These are phyloP conservation scores for Rhytidhysteron rufulum DNA, from an alignment of 2,329 filamentous ascomycete genomes.

Conservation along the genomic window DNA sequence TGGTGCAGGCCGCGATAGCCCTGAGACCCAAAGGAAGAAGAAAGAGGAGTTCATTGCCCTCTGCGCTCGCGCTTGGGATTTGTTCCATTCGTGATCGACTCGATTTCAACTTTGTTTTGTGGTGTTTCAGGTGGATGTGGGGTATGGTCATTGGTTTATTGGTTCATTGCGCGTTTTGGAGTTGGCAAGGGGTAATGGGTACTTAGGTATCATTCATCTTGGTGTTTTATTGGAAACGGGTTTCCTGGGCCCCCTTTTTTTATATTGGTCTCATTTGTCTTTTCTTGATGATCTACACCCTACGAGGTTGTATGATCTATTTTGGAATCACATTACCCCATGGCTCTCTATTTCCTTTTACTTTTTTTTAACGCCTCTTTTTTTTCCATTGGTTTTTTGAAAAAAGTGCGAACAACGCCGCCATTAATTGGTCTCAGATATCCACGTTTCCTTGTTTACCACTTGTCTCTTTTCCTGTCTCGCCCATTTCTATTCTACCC, in stretches of 20 bases:
- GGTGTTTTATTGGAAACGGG: background rate
- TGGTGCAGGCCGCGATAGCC: constrained; percentile 76
- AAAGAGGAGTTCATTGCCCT: constrained; percentile 87
- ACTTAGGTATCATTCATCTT: background rate
- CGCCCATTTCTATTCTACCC: too few species aligned
- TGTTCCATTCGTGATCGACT: constrained; percentile 77
- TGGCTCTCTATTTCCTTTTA: background rate
- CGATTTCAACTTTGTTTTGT: background rate
- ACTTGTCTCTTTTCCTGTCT: background rate
- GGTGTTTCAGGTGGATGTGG: background rate
- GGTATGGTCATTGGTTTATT: background rate
- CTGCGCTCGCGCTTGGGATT: constrained; percentile 89
- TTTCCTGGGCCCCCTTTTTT: background rate
- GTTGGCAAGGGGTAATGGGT: constrained; percentile 9
- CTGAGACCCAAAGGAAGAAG: constrained; percentile 78
- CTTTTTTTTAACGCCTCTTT: background rate
- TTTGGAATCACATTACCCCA: too few species aligned
- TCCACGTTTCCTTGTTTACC: background rate
- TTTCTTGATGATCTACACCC: background rate
- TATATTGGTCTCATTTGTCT: too few species aligned
- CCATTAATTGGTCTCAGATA: background rate
- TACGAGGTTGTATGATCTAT: background rate
- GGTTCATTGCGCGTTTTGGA: constrained; percentile 1
- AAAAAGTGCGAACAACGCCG: background rate
- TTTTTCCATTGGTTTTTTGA: background rate